Percentiles rank a stretch among this genome's conserved stretches.
Evolutionary conservation across 192 early-diverging fungal genomes (phyloP).

Genomic region (Backusella mclennaniae): DNA sequence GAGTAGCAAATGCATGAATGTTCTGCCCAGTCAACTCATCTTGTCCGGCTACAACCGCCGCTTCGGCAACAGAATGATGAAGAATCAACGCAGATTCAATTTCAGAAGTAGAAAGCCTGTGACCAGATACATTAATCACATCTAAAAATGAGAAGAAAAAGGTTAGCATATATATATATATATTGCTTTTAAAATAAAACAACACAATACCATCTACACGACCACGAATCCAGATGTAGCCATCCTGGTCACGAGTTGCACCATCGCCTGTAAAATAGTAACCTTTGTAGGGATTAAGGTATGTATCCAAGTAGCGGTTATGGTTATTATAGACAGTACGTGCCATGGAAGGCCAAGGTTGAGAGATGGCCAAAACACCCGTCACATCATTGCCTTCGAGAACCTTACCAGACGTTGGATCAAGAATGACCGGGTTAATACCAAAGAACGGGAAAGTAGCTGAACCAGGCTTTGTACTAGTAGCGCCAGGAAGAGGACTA

Average conservation of each 20-base stretch:
- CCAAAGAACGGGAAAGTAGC: slow-evolving; percentile 98
- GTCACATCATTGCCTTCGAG: slow-evolving; percentile 80
- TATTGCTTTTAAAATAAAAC: not conserved
- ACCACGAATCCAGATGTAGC: slow-evolving; percentile 94
- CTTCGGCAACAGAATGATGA: slow-evolving; percentile 83
- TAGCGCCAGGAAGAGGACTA: slow-evolving; percentile 87
- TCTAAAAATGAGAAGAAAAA: slow-evolving; percentile 26
- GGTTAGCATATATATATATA: not conserved
- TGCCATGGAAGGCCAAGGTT: slow-evolving; percentile 89
- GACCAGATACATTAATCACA: slow-evolving; percentile 94
- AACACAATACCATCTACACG: slow-evolving; percentile 55
- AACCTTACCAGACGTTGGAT: slow-evolving; percentile 83
- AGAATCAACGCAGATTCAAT: slow-evolving; percentile 87
- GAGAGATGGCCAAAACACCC: slow-evolving; percentile 88
- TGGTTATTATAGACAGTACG: slow-evolving; percentile 90
- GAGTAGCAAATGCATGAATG: slow-evolving; percentile 80
- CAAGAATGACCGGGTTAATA: slow-evolving; percentile 81
- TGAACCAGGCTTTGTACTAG: slow-evolving; percentile 90
- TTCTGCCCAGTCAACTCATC: slow-evolving; percentile 90
- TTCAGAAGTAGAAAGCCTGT: slow-evolving; percentile 90
- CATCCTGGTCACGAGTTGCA: slow-evolving; percentile 85
- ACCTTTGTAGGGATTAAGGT: slow-evolving; percentile 83
- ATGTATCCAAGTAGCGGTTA: slow-evolving; percentile 88
- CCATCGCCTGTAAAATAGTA: slow-evolving; percentile 98
- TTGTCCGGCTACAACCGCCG: slow-evolving; percentile 83